These are phyloP conservation scores for Orbilia oligospora DNA, from an alignment of 2,329 filamentous ascomycete genomes.

Conservation along the genomic window DNA sequence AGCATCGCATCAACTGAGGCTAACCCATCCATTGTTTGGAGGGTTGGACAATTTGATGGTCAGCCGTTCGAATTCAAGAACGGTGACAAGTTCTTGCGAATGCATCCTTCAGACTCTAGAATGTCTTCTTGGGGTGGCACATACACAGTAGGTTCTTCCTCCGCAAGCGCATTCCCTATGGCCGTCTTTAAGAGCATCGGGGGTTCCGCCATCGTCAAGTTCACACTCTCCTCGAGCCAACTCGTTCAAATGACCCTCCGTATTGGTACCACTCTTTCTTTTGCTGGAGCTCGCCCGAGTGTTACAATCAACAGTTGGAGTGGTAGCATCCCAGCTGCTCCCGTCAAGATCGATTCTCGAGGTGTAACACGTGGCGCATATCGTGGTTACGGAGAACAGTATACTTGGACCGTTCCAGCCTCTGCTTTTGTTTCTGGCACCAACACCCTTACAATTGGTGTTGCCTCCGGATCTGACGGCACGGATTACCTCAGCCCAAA, in stretches of 20 bases:
- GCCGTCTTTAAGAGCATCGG: constrained; percentile 72
- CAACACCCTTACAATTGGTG: constrained; percentile 76
- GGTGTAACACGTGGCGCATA: constrained; percentile 78
- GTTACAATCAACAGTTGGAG: constrained; percentile 73
- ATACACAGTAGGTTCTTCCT: constrained; percentile 74
- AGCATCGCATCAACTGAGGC: constrained; percentile 71
- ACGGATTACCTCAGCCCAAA: constrained; percentile 74
- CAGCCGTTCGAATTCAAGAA: constrained; percentile 77
- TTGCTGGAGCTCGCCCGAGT: constrained; percentile 74
- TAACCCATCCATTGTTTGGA: constrained; percentile 72
- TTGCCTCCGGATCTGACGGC: constrained; percentile 74
- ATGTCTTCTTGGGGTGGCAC: constrained; percentile 76
- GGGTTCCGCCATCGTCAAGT: constrained; percentile 49
- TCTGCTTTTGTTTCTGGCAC: constrained; percentile 74
- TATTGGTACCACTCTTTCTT: constrained; percentile 76
- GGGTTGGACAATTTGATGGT: constrained; percentile 77
- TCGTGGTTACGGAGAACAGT: constrained; percentile 76
- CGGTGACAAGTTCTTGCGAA: constrained; percentile 76
- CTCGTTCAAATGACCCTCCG: constrained; percentile 71
- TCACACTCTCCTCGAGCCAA: constrained; percentile 51
- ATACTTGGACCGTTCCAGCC: constrained; percentile 74
- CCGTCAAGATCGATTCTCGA: constrained; percentile 76
- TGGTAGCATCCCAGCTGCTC: constrained; percentile 67
- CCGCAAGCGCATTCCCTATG: constrained; percentile 75
- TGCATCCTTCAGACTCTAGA: constrained; percentile 77